Evolutionary conservation across 768 basidiomycete species (phyloP).

Genomic region (Terana coerulea): DNA sequence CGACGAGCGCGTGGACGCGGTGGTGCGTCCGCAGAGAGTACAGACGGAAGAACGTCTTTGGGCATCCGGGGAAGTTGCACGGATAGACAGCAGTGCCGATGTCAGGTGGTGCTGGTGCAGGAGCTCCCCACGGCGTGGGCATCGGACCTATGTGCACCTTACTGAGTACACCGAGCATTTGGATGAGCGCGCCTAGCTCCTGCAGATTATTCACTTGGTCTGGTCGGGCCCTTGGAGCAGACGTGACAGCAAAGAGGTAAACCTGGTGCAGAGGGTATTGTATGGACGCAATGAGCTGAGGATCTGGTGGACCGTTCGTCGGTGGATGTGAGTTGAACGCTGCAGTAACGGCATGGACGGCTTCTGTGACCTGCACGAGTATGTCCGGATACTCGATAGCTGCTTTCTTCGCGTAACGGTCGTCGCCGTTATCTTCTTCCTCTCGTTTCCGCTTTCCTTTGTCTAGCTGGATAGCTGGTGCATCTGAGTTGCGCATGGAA

Average conservation of each 20-base stretch:
- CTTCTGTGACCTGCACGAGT: constrained; percentile 54
- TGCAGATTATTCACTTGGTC: constrained; percentile 57
- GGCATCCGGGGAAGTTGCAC: constrained; percentile 62
- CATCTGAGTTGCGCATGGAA: constrained; percentile 58
- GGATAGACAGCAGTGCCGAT: constrained; percentile 80
- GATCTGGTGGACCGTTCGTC: constrained; percentile 42
- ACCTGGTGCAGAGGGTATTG: constrained; percentile 72
- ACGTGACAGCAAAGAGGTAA: constrained; percentile 76
- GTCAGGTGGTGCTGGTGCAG: constrained; percentile 34
- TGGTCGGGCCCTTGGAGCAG: constrained; percentile 31
- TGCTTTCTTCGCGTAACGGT: constrained; percentile 8
- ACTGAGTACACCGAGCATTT: constrained; percentile 76
- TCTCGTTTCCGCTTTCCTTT: constrained; percentile 71
- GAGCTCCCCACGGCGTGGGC: constrained; percentile 30
- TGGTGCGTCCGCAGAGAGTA: constrained; percentile 71
- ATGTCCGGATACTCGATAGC: constrained; percentile 32
- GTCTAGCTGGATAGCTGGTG: constrained; percentile 57
- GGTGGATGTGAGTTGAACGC: constrained; percentile 38
- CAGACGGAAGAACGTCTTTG: constrained; percentile 65
- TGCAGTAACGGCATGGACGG: constrained; percentile 52
- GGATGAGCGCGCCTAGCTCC: constrained; percentile 78
- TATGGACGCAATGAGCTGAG: constrained; percentile 62
- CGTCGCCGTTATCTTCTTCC: constrained; percentile 28
- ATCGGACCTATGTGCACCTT: constrained; percentile 62
- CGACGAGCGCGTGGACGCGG: constrained; percentile 50